These are phyloP conservation scores for Nothopassalora personata DNA, from an alignment of 2,329 filamentous ascomycete genomes.

Conservation along the genomic window DNA sequence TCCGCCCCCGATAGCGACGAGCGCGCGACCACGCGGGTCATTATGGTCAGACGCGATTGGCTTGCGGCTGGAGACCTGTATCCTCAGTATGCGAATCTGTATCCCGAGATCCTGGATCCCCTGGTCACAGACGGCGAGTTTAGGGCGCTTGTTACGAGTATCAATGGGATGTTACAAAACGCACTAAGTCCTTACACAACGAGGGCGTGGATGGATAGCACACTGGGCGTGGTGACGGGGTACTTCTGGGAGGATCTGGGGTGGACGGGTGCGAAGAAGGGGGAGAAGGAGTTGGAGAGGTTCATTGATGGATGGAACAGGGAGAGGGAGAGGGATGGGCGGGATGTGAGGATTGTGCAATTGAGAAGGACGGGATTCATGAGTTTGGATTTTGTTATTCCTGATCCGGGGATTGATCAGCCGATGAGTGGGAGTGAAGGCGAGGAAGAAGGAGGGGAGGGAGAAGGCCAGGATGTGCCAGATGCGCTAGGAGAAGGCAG, in stretches of 20 bases:
- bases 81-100: conserved; percentile 89
- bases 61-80: conserved; percentile 82
- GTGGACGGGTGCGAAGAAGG: conserved; percentile 66
- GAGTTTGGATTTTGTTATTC: conserved; percentile 76
- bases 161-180: conserved; percentile 72
- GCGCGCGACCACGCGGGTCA: conserved; percentile 75
- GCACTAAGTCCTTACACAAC: conserved; percentile 73
- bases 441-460: conserved; percentile 20
- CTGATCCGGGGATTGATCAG: conserved; percentile 63
- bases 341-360: conserved; percentile 68
- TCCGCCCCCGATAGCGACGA: conserved; percentile 72
- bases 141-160: conserved; percentile 68
- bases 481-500: not conserved
- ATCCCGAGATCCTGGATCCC: conserved; percentile 90
- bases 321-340: conserved; percentile 53
- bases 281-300: conserved; percentile 63
- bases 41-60: conserved; percentile 85
- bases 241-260: conserved; percentile 95
- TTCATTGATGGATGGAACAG: conserved; percentile 87
- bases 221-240: conserved; percentile 76
- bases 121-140: conserved; percentile 83
- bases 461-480: conserved; percentile 2
- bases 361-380: conserved; percentile 82
- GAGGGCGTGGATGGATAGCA: conserved; percentile 72
- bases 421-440: conserved; percentile 10